Evolutionary conservation across 2,329 filamentous ascomycete genomes (phyloP), one percentile per base, ranked within the genome.

Genomic region (Neonectria neomacrospora): DNA sequence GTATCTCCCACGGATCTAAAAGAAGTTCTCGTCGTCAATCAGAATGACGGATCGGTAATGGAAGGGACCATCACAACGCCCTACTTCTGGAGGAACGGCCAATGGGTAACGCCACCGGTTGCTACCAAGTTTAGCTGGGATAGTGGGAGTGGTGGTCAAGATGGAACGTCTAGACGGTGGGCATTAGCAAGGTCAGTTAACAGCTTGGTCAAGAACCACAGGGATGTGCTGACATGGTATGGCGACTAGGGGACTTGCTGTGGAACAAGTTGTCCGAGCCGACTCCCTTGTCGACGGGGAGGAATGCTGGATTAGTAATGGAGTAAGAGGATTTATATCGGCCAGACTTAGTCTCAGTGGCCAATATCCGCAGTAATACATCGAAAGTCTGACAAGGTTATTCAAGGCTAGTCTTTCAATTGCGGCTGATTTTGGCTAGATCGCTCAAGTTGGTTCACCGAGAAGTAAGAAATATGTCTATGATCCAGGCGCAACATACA

Each of bases 231-330:
- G 7, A 65, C 61, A 66, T 32, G 54, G 14, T 39, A 12, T n/a
- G 26, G 30, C 45, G 16, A 34, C 28, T 42, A 87, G 84, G 61
- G 80, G 79, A 0, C 79, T 96, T 47, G 94, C 87, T 56, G 81
- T 84, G 30, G 91, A 96, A 73, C 85, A 88, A 66, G 77, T 80
- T 3, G 81, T 97, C 16, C 77, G 76, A n/a, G 81, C 81, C 2
- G 79, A 83, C 12, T 88, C 88, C 7, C 76, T 97, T 12, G 74
- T 82, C 3, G 83, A 92, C 67, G 92, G 90, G 1, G 94, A 97
- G 76, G 84, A 90, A 56, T 91, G 94, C 65, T 97, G 93, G 91
- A 80, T 97, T 56, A 97, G 94, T 77, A 97, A 95, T 77, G 94
- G 92, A 0, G 91, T 95, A 1, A 86, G 91, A 67, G 95, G 95